Evolutionary conservation across 768 basidiomycete species (phyloP), one percentile per base, ranked within the genome.

Genomic region (Tulasnella sp.): DNA sequence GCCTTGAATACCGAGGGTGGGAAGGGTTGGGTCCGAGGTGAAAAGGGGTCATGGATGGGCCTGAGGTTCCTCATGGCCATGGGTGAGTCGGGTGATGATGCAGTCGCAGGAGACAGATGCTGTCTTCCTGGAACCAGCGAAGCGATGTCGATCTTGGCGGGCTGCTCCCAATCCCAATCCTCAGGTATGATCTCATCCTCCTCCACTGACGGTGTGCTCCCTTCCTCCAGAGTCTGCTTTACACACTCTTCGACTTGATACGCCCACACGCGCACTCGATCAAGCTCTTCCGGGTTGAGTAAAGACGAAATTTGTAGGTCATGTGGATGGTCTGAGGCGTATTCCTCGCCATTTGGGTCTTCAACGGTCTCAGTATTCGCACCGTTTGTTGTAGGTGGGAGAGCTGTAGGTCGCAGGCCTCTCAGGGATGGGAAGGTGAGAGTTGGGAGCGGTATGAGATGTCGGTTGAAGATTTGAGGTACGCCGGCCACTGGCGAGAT

Each of bases 21-120:
- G 51, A 38, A 31, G 51, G 22, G 51, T 38, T 3, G 51, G 24
- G 51, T 52, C 51, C 25, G 51, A 38, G n/a, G 51, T 52, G 51
- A 52, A n/a, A 48, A 19, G 5, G 49, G 17, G 49, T 21, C 10
- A 30, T 25, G 15, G 34, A 38, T 38, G 15, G 5, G 34, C 34
- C 34, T 38, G 34, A 38, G 15, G 34, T 15, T 38, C 34, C 34
- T 5, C 5, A 15, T 38, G 34, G 34, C 34, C 15, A 38, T 38
- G 5, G 34, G 34, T 15, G 34, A 38, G 34, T 38, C 34, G 5
- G 5, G 34, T 38, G 34, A 38, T 38, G 34, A 38, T 5, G 34
- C 34, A 7, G 34, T 38, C 15, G 34, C 34, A 15, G 34, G 34
- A 38, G 34, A 38, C 15, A 38, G 34, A 15, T 38, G 34, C 15